phyloP scores from a whole-genome alignment of 306 rosid species.

The Canavalia gladiata region DNA sequence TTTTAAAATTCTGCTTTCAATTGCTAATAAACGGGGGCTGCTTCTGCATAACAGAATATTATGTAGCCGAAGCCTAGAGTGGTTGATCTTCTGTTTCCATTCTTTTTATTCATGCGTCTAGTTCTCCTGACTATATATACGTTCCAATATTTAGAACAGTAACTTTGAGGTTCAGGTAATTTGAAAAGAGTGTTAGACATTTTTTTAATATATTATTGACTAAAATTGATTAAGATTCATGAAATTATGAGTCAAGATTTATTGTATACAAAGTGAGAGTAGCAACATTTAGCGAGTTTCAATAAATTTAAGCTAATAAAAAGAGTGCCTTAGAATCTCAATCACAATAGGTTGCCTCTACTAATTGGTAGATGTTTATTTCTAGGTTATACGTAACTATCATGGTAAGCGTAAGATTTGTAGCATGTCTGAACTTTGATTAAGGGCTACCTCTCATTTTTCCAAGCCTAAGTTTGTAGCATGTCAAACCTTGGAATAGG shows the following conservation, averaged over 20 bases:
- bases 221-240: background rate
- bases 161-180: constrained; percentile 9
- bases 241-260: background rate
- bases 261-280: background rate
- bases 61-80: background rate
- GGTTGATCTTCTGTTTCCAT: background rate
- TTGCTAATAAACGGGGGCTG: background rate
- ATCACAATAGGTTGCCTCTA: background rate
- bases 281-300: too few species aligned
- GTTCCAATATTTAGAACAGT: background rate
- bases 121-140: background rate
- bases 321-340: background rate
- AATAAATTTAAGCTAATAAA: background rate
- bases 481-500: background rate
- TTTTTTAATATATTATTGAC: background rate
- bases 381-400: background rate
- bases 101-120: background rate
- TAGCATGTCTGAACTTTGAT: background rate
- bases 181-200: background rate
- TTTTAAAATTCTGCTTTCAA: background rate
- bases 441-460: background rate
- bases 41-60: background rate
- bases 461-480: background rate
- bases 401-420: background rate
- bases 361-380: background rate